Percentiles rank a stretch among this genome's conserved stretches.
Conservation (phyloP, 2,329 filamentous ascomycete genomes). For the Trichoderma pleuroti region DNA sequence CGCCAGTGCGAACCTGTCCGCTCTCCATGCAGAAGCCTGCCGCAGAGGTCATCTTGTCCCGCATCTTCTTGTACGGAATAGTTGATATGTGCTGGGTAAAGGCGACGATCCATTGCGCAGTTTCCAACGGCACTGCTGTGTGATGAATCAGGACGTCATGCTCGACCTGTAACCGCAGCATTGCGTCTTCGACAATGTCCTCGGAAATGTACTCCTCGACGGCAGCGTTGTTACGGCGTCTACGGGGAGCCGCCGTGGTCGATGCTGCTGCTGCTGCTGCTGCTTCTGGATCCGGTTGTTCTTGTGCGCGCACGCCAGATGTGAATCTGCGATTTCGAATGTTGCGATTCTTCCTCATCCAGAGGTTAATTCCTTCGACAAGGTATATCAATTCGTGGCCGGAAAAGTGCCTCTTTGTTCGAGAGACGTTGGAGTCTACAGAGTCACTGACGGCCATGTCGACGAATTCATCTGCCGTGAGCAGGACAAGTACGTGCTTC, state of each 20-base stretch:
- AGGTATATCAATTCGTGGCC: constrained; percentile 61
- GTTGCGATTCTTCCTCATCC: constrained; percentile 67
- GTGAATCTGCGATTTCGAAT: constrained; percentile 65
- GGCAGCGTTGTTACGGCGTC: constrained; percentile 40
- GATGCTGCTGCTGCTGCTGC: neutral
- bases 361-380: constrained; percentile 63
- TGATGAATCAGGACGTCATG: constrained; percentile 69
- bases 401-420: constrained; percentile 52
- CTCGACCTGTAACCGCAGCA: constrained; percentile 65
- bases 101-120: constrained; percentile 66
- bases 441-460: constrained; percentile 50
- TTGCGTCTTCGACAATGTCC: constrained; percentile 65
- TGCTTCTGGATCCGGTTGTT: constrained; percentile 26
- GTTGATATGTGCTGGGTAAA: constrained; percentile 79
- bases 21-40: constrained; percentile 75
- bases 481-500: constrained; percentile 57
- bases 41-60: constrained; percentile 46
- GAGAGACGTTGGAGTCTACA: constrained; percentile 57
- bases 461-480: constrained; percentile 64
- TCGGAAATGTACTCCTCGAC: constrained; percentile 57
- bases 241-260: constrained; percentile 24
- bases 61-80: constrained; percentile 63
- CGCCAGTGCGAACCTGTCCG: constrained; percentile 70
- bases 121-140: constrained; percentile 57
- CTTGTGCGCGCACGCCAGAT: constrained; percentile 55